Percentiles rank a stretch among this genome's conserved stretches.
phyloP scores from a whole-genome alignment of 2,329 filamentous ascomycete species.

The Lachnellula hyalina region DNA sequence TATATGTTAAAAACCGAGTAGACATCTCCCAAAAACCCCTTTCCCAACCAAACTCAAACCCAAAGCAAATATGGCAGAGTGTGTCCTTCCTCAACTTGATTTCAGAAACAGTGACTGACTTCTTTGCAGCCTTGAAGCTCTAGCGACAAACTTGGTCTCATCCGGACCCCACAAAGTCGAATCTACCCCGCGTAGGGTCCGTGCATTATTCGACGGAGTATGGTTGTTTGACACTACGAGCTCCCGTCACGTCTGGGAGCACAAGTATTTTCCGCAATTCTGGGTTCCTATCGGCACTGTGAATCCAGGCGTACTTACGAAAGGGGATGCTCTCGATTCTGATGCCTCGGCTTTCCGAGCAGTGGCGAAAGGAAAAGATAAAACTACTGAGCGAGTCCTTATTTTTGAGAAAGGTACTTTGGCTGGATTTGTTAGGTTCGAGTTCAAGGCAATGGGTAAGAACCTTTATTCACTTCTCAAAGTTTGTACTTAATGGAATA shows the following conservation, averaged over 20 bases:
- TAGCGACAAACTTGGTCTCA: conserved; percentile 6
- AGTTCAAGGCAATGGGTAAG: conserved; percentile 37
- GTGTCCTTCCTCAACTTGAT: background rate
- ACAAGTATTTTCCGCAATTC: conserved; percentile 42
- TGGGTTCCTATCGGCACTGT: conserved; percentile 35
- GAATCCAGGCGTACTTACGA: conserved; percentile 30
- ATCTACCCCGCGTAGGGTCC: conserved; percentile 17
- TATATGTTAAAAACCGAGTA: background rate
- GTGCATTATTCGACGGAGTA: conserved; percentile 13
- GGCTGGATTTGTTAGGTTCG: conserved; percentile 33
- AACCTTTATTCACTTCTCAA: background rate
- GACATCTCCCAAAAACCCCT: background rate
- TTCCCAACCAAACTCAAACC: background rate
- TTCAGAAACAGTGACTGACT: background rate
- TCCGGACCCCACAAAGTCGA: conserved; percentile 18
- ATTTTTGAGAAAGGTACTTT: conserved; percentile 28
- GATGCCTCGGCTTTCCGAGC: conserved; percentile 3
- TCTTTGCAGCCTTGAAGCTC: conserved; percentile 3
- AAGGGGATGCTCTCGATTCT: conserved; percentile 16
- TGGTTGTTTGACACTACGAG: conserved; percentile 31
- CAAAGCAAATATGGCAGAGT: background rate
- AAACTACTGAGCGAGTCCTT: conserved; percentile 32
- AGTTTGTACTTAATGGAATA: background rate
- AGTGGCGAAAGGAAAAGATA: conserved; percentile 13
- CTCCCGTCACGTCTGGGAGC: conserved; percentile 38